These are phyloP conservation scores for Simmondsia chinensis DNA, from an alignment of 148 eudicot genomes.

Conservation along the genomic window DNA sequence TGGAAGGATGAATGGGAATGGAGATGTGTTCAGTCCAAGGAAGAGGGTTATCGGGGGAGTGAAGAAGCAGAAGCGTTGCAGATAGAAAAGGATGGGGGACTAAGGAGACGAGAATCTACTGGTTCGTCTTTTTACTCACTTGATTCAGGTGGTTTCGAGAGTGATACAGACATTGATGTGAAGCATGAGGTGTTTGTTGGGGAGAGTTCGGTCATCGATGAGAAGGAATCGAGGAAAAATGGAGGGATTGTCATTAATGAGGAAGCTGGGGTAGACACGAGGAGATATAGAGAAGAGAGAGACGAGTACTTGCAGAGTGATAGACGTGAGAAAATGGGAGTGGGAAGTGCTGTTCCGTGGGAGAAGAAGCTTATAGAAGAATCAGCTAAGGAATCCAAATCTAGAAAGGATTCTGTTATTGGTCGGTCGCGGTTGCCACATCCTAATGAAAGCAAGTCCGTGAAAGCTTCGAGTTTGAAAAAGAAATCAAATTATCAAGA, in stretches of 20 bases:
- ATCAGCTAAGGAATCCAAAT: conserved; percentile 20
- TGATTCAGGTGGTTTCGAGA: conserved; percentile 39
- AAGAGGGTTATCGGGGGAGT: conserved; percentile 23
- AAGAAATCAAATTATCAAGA: conserved; percentile 18
- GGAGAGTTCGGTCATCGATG: conserved; percentile 18
- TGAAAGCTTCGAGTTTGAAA: conserved; percentile 21
- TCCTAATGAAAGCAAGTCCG: conserved; percentile 18
- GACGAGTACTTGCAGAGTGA: conserved; percentile 13
- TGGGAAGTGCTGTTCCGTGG: conserved; percentile 25
- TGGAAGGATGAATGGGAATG: conserved; percentile 19
- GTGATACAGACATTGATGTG: conserved; percentile 30
- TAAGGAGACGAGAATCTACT: conserved; percentile 43
- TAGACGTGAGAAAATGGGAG: conserved; percentile 9
- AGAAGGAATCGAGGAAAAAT: conserved; percentile 22
- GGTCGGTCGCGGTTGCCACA: conserved; percentile 14
- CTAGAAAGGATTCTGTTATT: conserved; percentile 14
- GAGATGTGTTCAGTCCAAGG: no score
- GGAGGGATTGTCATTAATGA: conserved; percentile 25
- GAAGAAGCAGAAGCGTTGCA: no score
- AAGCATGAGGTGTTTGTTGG: conserved; percentile 26
- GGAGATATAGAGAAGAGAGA: conserved; percentile 16
- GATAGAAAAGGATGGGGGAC: conserved; percentile 27
- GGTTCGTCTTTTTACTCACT: conserved; percentile 59
- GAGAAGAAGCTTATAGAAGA: conserved; percentile 67
- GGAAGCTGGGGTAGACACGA: conserved; percentile 16